Evolutionary conservation across 2,329 filamentous ascomycete genomes (phyloP).

Genomic region (Xylogone sp.): DNA sequence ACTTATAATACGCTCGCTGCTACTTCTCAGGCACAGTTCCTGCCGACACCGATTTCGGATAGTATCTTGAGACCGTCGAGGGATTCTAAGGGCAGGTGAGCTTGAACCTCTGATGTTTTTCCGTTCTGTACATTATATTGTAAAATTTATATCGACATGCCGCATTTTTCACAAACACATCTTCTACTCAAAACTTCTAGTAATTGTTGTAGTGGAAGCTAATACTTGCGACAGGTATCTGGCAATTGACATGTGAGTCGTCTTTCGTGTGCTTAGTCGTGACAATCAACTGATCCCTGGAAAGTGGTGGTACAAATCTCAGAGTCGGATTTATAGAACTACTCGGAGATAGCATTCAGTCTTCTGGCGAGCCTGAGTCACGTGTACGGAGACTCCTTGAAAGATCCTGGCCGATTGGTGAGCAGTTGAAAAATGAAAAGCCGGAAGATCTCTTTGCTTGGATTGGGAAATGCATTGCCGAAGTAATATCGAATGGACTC

Average conservation of each 20-base stretch:
- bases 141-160: conserved; percentile 2
- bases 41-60: conserved; percentile 59
- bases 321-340: conserved; percentile 66
- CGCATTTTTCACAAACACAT: not conserved
- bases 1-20: conserved; percentile 49
- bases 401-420: conserved; percentile 69
- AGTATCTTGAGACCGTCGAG: conserved; percentile 48
- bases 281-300: conserved; percentile 25
- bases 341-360: conserved; percentile 28
- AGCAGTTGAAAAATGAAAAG: conserved; percentile 70
- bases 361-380: conserved; percentile 5
- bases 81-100: conserved; percentile 46
- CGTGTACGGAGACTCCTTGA: conserved; percentile 50
- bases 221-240: conserved; percentile 43
- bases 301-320: conserved; percentile 64
- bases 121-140: not conserved
- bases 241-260: conserved; percentile 62
- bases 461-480: conserved; percentile 74
- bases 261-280: not conserved
- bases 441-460: conserved; percentile 74
- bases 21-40: conserved; percentile 51
- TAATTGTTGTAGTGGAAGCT: conserved; percentile 2
- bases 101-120: not conserved
- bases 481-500: conserved; percentile 61
- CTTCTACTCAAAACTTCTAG: not conserved